These are phyloP conservation scores for Penicillium sp. DNA, from an alignment of 2,329 filamentous ascomycete species.

Conservation along the genomic window DNA sequence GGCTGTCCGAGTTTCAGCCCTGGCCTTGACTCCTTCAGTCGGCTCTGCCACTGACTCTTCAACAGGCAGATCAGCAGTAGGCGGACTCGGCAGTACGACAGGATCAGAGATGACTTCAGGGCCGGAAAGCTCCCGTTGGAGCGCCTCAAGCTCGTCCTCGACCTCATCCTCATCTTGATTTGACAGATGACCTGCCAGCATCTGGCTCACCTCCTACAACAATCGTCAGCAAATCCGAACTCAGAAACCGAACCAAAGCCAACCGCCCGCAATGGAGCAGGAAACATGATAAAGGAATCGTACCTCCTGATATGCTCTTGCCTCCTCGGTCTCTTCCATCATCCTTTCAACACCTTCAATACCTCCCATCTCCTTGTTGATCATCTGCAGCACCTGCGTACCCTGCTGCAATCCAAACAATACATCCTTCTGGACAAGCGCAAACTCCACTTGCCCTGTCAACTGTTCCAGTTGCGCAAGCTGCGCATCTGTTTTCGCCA, in stretches of 20 bases:
- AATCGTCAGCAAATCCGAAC: constrained; percentile 9
- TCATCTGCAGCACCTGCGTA: constrained; percentile 81
- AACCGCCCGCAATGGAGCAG: not conserved
- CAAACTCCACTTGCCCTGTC: constrained; percentile 87
- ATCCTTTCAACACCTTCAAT: constrained; percentile 91
- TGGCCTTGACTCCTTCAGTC: constrained; percentile 28
- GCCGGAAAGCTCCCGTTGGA: constrained; percentile 62
- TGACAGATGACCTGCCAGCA: constrained; percentile 82
- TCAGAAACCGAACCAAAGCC: not conserved
- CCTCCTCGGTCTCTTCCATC: constrained; percentile 87
- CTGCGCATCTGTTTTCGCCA: constrained; percentile 86
- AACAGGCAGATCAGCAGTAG: constrained; percentile 4
- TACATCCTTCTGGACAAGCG: constrained; percentile 93
- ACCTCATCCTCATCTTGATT: constrained; percentile 97
- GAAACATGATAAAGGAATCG: constrained; percentile 21
- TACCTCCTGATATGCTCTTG: constrained; percentile 84
- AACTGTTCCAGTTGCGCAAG: constrained; percentile 90
- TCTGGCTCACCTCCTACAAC: constrained; percentile 81
- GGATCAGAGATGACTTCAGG: constrained; percentile 37
- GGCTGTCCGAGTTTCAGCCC: constrained; percentile 26
- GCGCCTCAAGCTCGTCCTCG: constrained; percentile 83
- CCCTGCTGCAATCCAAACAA: constrained; percentile 89
- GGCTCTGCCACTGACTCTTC: constrained; percentile 28
- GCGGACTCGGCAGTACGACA: constrained; percentile 33
- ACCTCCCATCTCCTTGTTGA: constrained; percentile 93